phyloP scores from a whole-genome alignment of 345 rosid species.

The Dimocarpus longan region DNA sequence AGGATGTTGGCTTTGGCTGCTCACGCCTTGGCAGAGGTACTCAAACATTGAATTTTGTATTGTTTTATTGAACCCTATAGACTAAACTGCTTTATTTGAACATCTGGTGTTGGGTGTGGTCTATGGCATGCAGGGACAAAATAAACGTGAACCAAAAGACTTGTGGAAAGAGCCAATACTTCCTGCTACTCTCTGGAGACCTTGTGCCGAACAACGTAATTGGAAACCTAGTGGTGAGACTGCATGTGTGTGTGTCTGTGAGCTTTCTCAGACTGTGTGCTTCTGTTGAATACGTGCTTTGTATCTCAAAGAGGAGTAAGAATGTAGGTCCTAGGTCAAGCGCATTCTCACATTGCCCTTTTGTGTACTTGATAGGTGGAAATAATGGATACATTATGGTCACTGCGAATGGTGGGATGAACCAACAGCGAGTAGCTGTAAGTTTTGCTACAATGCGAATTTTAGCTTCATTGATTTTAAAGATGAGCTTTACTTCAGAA shows the following conservation, averaged over 20 bases:
- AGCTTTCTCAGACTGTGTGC: not conserved
- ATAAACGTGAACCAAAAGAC: slow-evolving; percentile 88
- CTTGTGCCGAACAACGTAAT: slow-evolving; percentile 78
- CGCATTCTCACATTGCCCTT: slow-evolving; percentile 12
- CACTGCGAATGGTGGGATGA: slow-evolving; percentile 98
- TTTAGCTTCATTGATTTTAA: slow-evolving; percentile 3
- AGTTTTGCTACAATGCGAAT: slow-evolving; percentile 34
- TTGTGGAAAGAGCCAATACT: slow-evolving; percentile 80
- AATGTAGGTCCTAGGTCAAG: not conserved
- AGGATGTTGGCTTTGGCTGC: slow-evolving; percentile 87
- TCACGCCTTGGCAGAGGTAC: slow-evolving; percentile 96
- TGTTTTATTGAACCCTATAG: not conserved
- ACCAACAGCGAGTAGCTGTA: slow-evolving; percentile 98
- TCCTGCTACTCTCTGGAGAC: slow-evolving; percentile 85
- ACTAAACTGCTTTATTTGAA: not conserved
- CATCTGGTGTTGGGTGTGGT: slow-evolving; percentile 4
- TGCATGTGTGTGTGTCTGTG: not conserved
- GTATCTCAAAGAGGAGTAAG: slow-evolving; percentile 4
- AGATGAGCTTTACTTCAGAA: slow-evolving; percentile 4
- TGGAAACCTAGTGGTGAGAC: slow-evolving; percentile 72
- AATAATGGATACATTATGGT: slow-evolving; percentile 85
- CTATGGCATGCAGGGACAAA: slow-evolving; percentile 51
- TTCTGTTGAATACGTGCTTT: not conserved
- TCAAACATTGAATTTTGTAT: slow-evolving; percentile 10
- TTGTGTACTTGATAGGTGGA: slow-evolving; percentile 52